These are phyloP conservation scores for Diplogelasinospora grovesii DNA, from an alignment of 495 filamentous ascomycete species.

Conservation along the genomic window DNA sequence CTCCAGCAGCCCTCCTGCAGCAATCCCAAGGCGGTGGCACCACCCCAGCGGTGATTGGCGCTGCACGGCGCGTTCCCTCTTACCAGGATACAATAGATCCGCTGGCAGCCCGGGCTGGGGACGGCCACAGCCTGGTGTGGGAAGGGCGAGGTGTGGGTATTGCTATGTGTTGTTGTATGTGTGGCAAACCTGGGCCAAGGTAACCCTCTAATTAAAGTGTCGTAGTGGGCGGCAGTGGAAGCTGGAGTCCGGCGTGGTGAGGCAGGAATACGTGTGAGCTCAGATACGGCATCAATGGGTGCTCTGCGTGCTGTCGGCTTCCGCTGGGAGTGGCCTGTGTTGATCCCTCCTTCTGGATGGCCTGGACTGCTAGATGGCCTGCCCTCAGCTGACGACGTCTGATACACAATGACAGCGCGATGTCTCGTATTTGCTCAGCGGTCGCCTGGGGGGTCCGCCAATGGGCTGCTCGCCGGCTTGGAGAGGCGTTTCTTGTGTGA, in stretches of 20 bases:
- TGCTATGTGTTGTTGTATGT: slow-evolving; percentile 11
- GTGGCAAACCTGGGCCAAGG: slow-evolving; percentile 15
- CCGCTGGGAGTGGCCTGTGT: slow-evolving; percentile 22
- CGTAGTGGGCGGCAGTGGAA: slow-evolving; percentile 15
- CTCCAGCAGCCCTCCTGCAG: slow-evolving; percentile 21
- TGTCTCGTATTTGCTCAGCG: slow-evolving; percentile 31
- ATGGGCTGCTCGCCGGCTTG: slow-evolving; percentile 40
- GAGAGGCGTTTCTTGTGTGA: slow-evolving; percentile 39
- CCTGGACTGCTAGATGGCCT: slow-evolving; percentile 8
- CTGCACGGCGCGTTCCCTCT: slow-evolving; percentile 16
- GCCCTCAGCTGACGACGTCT: slow-evolving; percentile 26
- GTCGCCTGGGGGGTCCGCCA: slow-evolving; percentile 19
- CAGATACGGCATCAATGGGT: slow-evolving; percentile 18
- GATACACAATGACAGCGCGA: slow-evolving; percentile 27
- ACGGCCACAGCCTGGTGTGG: slow-evolving; percentile 14
- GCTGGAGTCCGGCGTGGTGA: too few relatives aligned
- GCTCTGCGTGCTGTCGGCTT: slow-evolving; percentile 20
- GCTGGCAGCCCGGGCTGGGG: slow-evolving; percentile 7
- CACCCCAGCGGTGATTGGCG: slow-evolving; percentile 23
- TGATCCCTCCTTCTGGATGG: too few relatives aligned
- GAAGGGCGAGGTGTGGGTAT: slow-evolving; percentile 6
- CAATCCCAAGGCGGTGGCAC: slow-evolving; percentile 25
- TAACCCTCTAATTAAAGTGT: slow-evolving; percentile 20
- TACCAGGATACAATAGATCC: slow-evolving; percentile 13
- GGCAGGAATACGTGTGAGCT: slow-evolving; percentile 13